Base-by-base conservation (phyloP, 768 basidiomycete genomes). In the Suillus plorans region DNA sequence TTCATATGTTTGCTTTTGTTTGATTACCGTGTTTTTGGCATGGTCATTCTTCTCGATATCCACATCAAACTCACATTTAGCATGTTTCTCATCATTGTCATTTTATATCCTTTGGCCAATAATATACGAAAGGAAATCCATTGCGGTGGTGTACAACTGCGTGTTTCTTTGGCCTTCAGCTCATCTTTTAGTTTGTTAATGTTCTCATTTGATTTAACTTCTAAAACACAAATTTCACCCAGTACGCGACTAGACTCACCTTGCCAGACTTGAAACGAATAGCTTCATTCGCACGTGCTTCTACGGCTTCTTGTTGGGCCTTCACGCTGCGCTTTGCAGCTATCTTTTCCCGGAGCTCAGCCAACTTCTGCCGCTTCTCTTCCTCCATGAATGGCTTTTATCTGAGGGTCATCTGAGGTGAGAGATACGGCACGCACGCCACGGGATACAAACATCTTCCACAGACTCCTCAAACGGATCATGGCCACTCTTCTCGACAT, bases 331-430 rank as follows among this genome's bases (percentile, higher is more conserved):
- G 25, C 25, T 25, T 25, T 25, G 25, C 25, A 25, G 25, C 25
- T 25, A 31, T 31, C 31, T 6, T 94, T 62, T 83, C 79, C 28
- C 87, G 83, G 64, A 99, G 78, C 68, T 97, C 97, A 0, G 78
- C 86, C 0, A 99, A 82, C 71, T 89, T 93, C 68, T 87, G 80
- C 64, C 87, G 85, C 82, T 89, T 97, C 77, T 99, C 95, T 71
- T 96, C 95, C 77, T 98, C 95, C 0, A 96, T 98, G 60, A 99
- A 76, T 0, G 97, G 95, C 73, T 94, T 94, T 95, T 76, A 98
- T 87, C 94, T 94, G 63, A 67, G 62, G 25, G 4, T 28, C 28
- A 39, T n/a, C 45, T 47, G 36, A 7, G 56, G 25, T 59, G 44
- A 56, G 50, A 56, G 49, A 64, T 28, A 59, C 57, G 57, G 20